Evolutionary conservation across 2,329 filamentous ascomycete species (phyloP).

Genomic region (Ceratocystis cacaofunesta): DNA sequence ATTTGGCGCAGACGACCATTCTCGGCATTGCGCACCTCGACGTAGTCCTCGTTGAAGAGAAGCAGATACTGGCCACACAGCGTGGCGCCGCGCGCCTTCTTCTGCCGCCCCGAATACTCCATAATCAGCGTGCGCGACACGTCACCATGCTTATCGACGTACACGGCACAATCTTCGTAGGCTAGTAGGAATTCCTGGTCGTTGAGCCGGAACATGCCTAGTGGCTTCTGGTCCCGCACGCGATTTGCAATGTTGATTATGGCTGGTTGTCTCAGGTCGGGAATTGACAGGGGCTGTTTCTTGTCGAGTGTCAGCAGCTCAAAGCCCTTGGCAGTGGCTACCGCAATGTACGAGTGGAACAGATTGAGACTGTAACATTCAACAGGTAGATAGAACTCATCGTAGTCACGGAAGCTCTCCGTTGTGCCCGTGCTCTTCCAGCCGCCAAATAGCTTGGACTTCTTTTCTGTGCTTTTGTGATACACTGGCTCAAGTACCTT

Average conservation of each 20-base stretch:
- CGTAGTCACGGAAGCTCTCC: slow-evolving; percentile 94
- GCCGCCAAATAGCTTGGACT: slow-evolving; percentile 48
- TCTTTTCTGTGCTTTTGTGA: slow-evolving; percentile 80
- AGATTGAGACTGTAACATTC: slow-evolving; percentile 93
- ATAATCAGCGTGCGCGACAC: slow-evolving; percentile 89
- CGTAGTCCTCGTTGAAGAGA: slow-evolving; percentile 89
- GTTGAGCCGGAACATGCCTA: slow-evolving; percentile 93
- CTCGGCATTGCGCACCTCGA: slow-evolving; percentile 92
- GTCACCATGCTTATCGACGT: slow-evolving; percentile 95
- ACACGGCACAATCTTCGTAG: slow-evolving; percentile 93
- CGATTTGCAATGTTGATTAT: slow-evolving; percentile 75
- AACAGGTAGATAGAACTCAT: slow-evolving; percentile 94
- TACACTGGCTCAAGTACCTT: slow-evolving; percentile 93
- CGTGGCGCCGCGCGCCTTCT: slow-evolving; percentile 65
- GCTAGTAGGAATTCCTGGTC: slow-evolving; percentile 85
- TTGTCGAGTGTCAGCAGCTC: slow-evolving; percentile 95
- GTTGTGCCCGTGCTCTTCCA: slow-evolving; percentile 36
- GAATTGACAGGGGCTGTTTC: slow-evolving; percentile 88
- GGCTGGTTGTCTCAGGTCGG: slow-evolving; percentile 63
- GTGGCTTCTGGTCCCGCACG: slow-evolving; percentile 65
- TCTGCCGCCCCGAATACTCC: slow-evolving; percentile 89
- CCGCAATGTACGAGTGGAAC: slow-evolving; percentile 86
- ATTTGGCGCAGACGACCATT: slow-evolving; percentile 89
- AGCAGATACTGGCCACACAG: slow-evolving; percentile 85
- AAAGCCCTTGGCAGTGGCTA: slow-evolving; percentile 80